Evolutionary conservation across 441 rosid genomes (phyloP).

Genomic region (Metrosideros polymorpha): DNA sequence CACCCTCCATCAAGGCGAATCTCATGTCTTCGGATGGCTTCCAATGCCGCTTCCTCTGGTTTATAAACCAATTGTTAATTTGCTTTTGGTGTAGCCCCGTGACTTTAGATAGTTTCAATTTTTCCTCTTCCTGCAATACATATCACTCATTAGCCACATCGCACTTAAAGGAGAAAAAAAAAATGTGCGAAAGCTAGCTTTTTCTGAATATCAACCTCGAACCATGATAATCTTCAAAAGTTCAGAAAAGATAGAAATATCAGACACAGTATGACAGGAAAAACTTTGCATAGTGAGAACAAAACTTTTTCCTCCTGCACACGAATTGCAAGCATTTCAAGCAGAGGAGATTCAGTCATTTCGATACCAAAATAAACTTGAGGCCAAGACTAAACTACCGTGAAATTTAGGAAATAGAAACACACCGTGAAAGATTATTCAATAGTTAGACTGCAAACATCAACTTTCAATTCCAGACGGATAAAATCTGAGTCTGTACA

Average conservation of each 20-base stretch:
- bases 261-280: neutral
- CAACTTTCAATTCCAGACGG: neutral
- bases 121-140: conserved; percentile 48
- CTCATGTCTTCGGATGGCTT: conserved; percentile 47
- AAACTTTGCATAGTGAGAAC: neutral
- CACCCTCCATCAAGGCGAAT: conserved; percentile 32
- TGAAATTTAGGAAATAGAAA: neutral
- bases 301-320: neutral
- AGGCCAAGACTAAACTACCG: neutral
- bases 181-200: neutral
- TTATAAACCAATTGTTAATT: conserved; percentile 61
- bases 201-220: neutral
- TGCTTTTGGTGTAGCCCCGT: conserved; percentile 52
- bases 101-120: conserved; percentile 28
- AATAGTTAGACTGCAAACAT: neutral
- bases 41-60: conserved; percentile 70
- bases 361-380: neutral
- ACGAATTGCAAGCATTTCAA: neutral
- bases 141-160: neutral
- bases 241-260: neutral
- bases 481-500: neutral
- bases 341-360: neutral
- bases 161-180: neutral
- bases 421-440: neutral
- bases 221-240: neutral